A percentile compares a stretch with the other conserved stretches of the same genome.
Conservation (phyloP, 179 eudicot genomes). For the Nepenthes alata region DNA sequence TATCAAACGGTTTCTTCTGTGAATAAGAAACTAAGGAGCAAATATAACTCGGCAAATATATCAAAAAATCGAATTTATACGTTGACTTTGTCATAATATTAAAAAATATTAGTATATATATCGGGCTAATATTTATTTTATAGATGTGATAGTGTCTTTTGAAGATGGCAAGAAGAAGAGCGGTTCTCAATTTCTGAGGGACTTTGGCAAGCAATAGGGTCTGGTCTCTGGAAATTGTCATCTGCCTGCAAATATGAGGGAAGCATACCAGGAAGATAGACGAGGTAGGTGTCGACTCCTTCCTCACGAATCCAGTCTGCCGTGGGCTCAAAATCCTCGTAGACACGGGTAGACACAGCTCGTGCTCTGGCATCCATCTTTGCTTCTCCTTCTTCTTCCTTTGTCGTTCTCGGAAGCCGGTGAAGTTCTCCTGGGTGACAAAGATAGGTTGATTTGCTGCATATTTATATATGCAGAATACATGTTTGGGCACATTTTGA, state of each 20-base stretch:
- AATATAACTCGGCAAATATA: too few species aligned
- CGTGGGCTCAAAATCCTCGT: slow-evolving; percentile 26
- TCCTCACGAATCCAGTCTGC: slow-evolving; percentile 18
- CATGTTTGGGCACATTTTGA: neutral
- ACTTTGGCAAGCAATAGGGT: neutral
- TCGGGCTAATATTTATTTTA: too few species aligned
- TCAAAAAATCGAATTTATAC: too few species aligned
- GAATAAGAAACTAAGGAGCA: too few species aligned
- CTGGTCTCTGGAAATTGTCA: neutral
- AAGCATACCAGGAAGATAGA: slow-evolving; percentile 37
- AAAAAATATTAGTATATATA: too few species aligned
- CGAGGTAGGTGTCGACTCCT: slow-evolving; percentile 29
- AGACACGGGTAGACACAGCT: slow-evolving; percentile 6
- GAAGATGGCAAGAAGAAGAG: too few species aligned
- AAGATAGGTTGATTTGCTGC: neutral
- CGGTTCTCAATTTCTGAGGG: neutral
- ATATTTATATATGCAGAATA: slow-evolving; percentile 3
- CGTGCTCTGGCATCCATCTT: slow-evolving; percentile 9
- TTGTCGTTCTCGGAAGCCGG: neutral
- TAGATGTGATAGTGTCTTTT: too few species aligned
- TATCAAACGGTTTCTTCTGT: too few species aligned
- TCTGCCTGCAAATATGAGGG: neutral
- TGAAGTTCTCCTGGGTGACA: neutral
- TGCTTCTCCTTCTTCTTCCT: neutral
- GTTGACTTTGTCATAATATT: too few species aligned